Conservation (phyloP, 2,329 filamentous ascomycete species). For the Aureobasidium namibiae region DNA sequence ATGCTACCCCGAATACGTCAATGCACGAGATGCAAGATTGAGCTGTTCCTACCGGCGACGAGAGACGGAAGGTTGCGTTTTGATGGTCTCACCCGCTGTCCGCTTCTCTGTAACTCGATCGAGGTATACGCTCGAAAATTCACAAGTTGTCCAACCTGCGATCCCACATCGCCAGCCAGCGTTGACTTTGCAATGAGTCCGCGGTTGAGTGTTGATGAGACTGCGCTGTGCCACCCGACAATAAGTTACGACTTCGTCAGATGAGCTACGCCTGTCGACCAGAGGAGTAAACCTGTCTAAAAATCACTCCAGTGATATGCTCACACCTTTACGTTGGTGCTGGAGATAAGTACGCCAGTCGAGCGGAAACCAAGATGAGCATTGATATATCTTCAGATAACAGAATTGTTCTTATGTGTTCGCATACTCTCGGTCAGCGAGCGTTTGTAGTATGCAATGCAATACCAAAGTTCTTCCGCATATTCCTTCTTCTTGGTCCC, state of each 20-base stretch:
- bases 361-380: conserved; percentile 12
- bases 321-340: conserved; percentile 11
- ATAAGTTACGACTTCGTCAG: neutral
- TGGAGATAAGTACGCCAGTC: conserved; percentile 9
- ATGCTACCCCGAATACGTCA: neutral
- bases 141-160: neutral
- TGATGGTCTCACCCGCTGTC: neutral
- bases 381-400: neutral
- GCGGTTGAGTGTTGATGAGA: conserved; percentile 5
- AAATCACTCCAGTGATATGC: conserved; percentile 9
- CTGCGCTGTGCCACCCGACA: neutral
- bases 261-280: neutral
- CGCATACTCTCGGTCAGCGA: neutral
- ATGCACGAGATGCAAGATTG: neutral
- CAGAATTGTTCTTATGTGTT: neutral
- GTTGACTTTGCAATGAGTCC: neutral
- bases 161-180: neutral
- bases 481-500: neutral
- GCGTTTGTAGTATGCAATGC: neutral
- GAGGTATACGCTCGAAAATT: neutral
- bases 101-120: neutral
- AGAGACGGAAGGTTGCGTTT: neutral
- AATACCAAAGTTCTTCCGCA: neutral
- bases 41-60: neutral
- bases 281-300: conserved; percentile 6